Percentiles rank a stretch among this genome's conserved stretches.
Evolutionary conservation across 768 basidiomycete genomes (phyloP).

Genomic region (Hortiboletus campestris): DNA sequence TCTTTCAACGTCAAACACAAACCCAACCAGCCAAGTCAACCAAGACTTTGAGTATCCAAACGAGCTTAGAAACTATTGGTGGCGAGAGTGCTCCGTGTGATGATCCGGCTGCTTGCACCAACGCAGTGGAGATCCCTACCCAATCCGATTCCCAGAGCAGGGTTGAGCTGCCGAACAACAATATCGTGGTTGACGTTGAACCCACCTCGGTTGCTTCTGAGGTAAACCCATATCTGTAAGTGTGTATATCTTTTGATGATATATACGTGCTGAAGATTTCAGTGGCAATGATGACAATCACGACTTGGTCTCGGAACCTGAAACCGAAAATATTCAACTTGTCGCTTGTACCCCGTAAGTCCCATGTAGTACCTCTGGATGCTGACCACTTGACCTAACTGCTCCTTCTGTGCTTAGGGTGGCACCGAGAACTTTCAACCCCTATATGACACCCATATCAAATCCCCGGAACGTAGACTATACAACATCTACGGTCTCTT

Average conservation of each 20-base stretch:
- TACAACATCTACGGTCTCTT: not conserved
- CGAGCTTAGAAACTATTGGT: conserved; percentile 7
- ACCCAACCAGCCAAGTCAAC: conserved; percentile 11
- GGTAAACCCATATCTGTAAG: conserved; percentile 10
- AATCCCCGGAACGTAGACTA: conserved; percentile 16
- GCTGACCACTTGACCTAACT: not conserved
- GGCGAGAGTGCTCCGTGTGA: not conserved
- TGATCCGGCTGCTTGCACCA: not conserved
- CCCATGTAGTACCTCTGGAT: not conserved
- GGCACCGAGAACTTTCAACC: conserved; percentile 18
- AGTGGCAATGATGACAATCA: not conserved
- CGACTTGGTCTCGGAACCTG: not conserved
- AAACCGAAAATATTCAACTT: not conserved
- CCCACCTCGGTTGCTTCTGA: not conserved
- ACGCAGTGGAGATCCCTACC: not conserved
- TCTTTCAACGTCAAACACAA: not conserved
- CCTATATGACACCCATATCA: conserved; percentile 27
- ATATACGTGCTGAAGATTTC: not conserved
- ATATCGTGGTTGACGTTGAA: not conserved
- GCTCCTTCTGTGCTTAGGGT: conserved; percentile 2
- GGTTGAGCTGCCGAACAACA: not conserved
- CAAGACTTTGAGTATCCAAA: conserved; percentile 22
- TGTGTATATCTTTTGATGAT: not conserved
- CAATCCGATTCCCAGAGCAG: not conserved
- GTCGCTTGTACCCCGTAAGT: conserved; percentile 22